Percentiles rank a stretch among this genome's conserved stretches.
These are phyloP conservation scores for Suhomyces choctaworum DNA, from an alignment of 1,139 yeast species.

Conservation along the genomic window DNA sequence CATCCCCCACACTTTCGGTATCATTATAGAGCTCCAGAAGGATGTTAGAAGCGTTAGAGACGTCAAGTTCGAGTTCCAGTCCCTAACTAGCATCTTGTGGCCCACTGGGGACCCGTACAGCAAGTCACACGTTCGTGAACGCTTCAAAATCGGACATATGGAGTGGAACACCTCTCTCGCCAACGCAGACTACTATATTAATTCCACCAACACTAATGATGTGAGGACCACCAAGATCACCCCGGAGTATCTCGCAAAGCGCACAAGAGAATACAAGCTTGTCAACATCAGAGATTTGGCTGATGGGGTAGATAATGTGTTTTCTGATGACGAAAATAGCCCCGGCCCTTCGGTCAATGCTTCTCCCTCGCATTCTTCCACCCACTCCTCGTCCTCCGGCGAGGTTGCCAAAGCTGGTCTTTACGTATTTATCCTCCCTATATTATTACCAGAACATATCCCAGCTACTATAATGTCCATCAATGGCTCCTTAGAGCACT, in stretches of 20 bases:
- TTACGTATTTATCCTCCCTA: slow-evolving; percentile 74
- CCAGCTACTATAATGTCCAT: slow-evolving; percentile 72
- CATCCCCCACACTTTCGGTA: slow-evolving; percentile 50
- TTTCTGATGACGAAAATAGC: slow-evolving; percentile 6
- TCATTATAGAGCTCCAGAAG: slow-evolving; percentile 40
- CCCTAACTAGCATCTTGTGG: slow-evolving; percentile 48
- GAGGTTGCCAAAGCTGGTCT: slow-evolving; percentile 63
- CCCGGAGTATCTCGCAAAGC: slow-evolving; percentile 36
- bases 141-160: slow-evolving; percentile 48
- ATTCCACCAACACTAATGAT: slow-evolving; percentile 38
- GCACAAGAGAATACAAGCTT: slow-evolving; percentile 40
- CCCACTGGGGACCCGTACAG: slow-evolving; percentile 56
- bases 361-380: neutral
- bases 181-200: slow-evolving; percentile 52
- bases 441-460: slow-evolving; percentile 65
- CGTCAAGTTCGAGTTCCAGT: slow-evolving; percentile 35
- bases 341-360: neutral
- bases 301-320: slow-evolving; percentile 9
- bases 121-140: slow-evolving; percentile 42
- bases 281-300: slow-evolving; percentile 24
- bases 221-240: slow-evolving; percentile 29
- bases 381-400: neutral
- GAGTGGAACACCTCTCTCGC: slow-evolving; percentile 47
- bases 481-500: slow-evolving; percentile 46
- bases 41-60: slow-evolving; percentile 32